A percentile compares a stretch with the other conserved stretches of the same genome.
Evolutionary conservation across 352 stramenopile species (phyloP).

Genomic region (Pythium plurisporium): DNA sequence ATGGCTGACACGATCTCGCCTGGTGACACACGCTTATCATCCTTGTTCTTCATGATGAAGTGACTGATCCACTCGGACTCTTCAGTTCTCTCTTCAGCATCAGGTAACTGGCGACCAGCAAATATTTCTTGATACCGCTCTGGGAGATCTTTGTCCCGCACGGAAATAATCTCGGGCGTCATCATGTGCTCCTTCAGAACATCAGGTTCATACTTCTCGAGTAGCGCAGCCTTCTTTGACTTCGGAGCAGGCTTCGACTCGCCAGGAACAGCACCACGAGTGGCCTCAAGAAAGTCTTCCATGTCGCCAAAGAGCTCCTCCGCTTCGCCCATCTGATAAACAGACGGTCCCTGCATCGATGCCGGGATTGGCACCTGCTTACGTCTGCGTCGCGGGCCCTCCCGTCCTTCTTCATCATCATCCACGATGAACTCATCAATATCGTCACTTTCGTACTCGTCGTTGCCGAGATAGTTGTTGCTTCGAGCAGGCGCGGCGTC

Average conservation of each 20-base stretch:
- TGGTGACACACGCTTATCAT: slow-evolving; percentile 37
- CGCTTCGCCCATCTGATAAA: slow-evolving; percentile 89
- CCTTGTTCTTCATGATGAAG: slow-evolving; percentile 79
- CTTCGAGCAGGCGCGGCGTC: slow-evolving; percentile 56
- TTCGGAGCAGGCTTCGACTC: slow-evolving; percentile 31
- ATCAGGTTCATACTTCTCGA: slow-evolving; percentile 86
- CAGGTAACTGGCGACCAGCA: slow-evolving; percentile 64
- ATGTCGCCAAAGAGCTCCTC: slow-evolving; percentile 89
- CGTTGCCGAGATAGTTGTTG: slow-evolving; percentile 81
- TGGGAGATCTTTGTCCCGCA: slow-evolving; percentile 77
- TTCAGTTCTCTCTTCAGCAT: slow-evolving; percentile 78
- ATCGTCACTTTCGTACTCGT: slow-evolving; percentile 88
- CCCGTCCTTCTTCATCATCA: slow-evolving; percentile 84
- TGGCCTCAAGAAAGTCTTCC: slow-evolving; percentile 84
- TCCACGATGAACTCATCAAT: slow-evolving; percentile 90
- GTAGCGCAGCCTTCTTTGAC: slow-evolving; percentile 78
- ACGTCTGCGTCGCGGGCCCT: slow-evolving; percentile 66
- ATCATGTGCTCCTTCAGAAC: slow-evolving; percentile 89
- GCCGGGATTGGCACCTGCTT: slow-evolving; percentile 64
- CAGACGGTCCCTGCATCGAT: slow-evolving; percentile 81
- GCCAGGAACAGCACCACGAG: slow-evolving; percentile 35
- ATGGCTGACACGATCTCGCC: slow-evolving; percentile 87
- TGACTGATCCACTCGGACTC: slow-evolving; percentile 89
- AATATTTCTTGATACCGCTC: slow-evolving; percentile 81
- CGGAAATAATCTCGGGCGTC: slow-evolving; percentile 72